Conservation (phyloP, 2,329 filamentous ascomycete species). For the Capronia americana region DNA sequence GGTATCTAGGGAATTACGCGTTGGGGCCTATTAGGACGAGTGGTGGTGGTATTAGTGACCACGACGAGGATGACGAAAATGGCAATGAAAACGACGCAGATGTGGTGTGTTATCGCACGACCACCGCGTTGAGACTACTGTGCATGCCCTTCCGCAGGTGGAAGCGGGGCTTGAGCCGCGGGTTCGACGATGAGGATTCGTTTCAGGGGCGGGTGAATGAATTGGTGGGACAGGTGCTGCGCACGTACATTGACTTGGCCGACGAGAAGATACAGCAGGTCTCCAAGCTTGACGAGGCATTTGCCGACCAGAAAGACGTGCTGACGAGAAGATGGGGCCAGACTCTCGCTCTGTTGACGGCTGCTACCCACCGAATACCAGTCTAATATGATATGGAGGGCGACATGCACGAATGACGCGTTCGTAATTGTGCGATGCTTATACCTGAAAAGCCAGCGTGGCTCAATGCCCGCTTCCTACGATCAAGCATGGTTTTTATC, state of each 20-base stretch:
- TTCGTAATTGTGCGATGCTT: neutral
- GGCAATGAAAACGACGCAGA: constrained; percentile 3
- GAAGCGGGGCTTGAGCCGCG: constrained; percentile 11
- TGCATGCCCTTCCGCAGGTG: constrained; percentile 25
- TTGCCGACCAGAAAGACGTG: constrained; percentile 12
- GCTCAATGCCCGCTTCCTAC: neutral
- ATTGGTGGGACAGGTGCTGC: neutral
- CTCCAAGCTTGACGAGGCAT: neutral
- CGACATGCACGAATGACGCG: neutral
- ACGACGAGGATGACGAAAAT: neutral
- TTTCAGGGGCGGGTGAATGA: neutral
- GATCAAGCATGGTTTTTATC: neutral
- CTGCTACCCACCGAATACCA: constrained; percentile 9
- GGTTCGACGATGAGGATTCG: constrained; percentile 25
- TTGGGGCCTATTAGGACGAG: neutral
- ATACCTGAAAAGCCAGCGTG: neutral
- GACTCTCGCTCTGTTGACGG: constrained; percentile 6
- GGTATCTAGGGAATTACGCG: constrained; percentile 15
- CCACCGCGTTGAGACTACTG: constrained; percentile 24
- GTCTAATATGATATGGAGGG: neutral
- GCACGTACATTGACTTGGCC: neutral
- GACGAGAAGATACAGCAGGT: constrained; percentile 12
- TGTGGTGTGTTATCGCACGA: constrained; percentile 26
- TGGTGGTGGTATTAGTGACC: neutral
- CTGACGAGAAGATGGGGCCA: constrained; percentile 19